Base-by-base conservation (phyloP, 2,329 filamentous ascomycete genomes). In the Pseudopithomyces maydicus region DNA sequence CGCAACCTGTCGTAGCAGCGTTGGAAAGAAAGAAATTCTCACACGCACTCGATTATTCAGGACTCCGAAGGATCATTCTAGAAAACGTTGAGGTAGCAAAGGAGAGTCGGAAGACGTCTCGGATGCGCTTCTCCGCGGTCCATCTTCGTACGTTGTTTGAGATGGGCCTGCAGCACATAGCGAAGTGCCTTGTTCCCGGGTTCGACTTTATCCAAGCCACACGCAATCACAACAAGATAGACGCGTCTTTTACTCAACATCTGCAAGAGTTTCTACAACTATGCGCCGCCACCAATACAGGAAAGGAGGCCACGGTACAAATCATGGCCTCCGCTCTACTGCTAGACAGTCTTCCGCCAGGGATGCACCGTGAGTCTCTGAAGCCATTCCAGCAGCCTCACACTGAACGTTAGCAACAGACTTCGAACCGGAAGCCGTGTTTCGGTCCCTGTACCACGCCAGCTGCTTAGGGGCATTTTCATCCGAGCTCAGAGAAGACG, bases 121-220 rank as follows among this genome's bases (percentile, higher is more conserved):
- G 46, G 19, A 58, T 23, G 33, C 61, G 61, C 23, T 65, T 59
- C 35, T 65, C 20, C 20, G 51, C 45, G 20, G 32, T 55, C 35
- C n/a, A 63, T 48, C 53, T 62, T 3, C 58, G 55, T 12, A 14
- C 42, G 26, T 53, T 63, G 19, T 63, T 59, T 19, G 19, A 65
- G 44, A 19, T 8, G 19, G 59, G 29, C 50, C 43, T 62, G 45
- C 14, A 39, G 14, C 29, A 62, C 11, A 12, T 46, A 42, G 47
- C 35, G 19, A 52, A 15, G 45, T 60, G 20, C 19, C 8, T 12
- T 17, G 26, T 43, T 26, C 10, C 12, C 39, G n/a, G 29, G 11
- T 60, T 60, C 32, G 50, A 56, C 35, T 58, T 58, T 44, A 50
- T 60, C 33, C n/a, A 49, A 22, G 51, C 59, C 41, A 52, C 39